Evolutionary conservation across 2,329 filamentous ascomycete species (phyloP).

Genomic region (Endoconidiophora laricicola): DNA sequence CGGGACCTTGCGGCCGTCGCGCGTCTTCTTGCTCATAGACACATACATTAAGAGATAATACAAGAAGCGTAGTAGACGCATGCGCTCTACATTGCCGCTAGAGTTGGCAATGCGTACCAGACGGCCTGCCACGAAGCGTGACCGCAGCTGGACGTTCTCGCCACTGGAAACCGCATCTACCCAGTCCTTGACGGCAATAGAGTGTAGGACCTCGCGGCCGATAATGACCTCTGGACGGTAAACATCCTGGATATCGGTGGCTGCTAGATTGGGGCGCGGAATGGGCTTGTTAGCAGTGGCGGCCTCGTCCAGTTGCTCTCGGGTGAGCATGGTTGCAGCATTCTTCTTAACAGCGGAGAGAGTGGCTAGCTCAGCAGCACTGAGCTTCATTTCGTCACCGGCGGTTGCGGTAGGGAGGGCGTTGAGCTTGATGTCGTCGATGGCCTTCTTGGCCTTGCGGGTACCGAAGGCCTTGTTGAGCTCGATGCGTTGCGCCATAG

Average conservation of each 20-base stretch:
- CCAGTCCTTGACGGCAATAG: constrained; percentile 59
- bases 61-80: constrained; percentile 45
- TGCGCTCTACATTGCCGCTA: constrained; percentile 33
- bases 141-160: constrained; percentile 38
- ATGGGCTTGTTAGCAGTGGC: constrained; percentile 56
- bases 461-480: constrained; percentile 70
- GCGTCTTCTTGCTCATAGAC: constrained; percentile 28
- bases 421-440: constrained; percentile 52
- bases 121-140: constrained; percentile 48
- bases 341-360: constrained; percentile 45
- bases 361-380: constrained; percentile 40
- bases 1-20: constrained; percentile 35
- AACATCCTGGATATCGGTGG: constrained; percentile 52
- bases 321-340: constrained; percentile 49
- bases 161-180: constrained; percentile 45
- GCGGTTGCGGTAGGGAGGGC: constrained; percentile 38
- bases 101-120: constrained; percentile 37
- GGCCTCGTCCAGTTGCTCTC: constrained; percentile 45
- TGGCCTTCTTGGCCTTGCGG: constrained; percentile 68
- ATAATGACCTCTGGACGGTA: constrained; percentile 53
- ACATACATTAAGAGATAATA: constrained; percentile 40
- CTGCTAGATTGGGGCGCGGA: constrained; percentile 50
- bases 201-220: constrained; percentile 47
- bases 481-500: constrained; percentile 45
- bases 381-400: constrained; percentile 31